Evolutionary conservation across 1,284 basidiomycete species (phyloP), one percentile per base, ranked within the genome.

Genomic region (Flammula alnicola): DNA sequence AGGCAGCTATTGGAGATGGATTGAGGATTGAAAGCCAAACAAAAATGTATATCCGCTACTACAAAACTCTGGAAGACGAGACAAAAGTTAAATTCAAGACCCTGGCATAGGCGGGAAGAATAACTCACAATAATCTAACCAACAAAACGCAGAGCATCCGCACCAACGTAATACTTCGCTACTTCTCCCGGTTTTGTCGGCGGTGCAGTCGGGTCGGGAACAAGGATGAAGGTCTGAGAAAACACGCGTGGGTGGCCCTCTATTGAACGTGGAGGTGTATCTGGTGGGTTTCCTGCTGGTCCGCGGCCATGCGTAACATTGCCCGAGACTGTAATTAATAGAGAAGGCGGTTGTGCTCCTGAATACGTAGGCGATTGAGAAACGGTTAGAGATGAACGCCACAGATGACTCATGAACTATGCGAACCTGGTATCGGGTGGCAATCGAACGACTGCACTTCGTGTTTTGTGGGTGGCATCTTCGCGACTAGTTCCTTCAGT

Each of bases 391-490:
- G 22, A 46, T 5, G 11, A 30, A 42, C 10, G 19, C 29, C 20
- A 26, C 42, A 31, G 30, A 48, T 25, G 19, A 17, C 16, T 37
- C 17, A 47, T 26, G 16, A 32, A 32, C 37, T 12, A 35, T 32
- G 68, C 77, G 49, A 51, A 88, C 91, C 89, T 66, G 88, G 86
- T 49, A 93, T 90, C 23, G 91, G 88, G 63, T 93, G 91, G 60
- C 91, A 93, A 65, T 93, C 91, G 59, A 88, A 91, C 6, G 87
- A 89, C 64, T 91, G 87, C 20, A 93, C 79, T 52, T 92, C 90
- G 60, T 93, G 91, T 55, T 82, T 86, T 17, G 88, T 88, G 19
- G 72, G 70, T 4, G 88, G 88, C 82, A 90, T 89, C 47, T 79
- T 78, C 54, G 78, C 70, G 29, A 90, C 75, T 38, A 91, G 74